Base-by-base conservation (phyloP, 1,284 basidiomycete genomes). In the Leccinum holopus region DNA sequence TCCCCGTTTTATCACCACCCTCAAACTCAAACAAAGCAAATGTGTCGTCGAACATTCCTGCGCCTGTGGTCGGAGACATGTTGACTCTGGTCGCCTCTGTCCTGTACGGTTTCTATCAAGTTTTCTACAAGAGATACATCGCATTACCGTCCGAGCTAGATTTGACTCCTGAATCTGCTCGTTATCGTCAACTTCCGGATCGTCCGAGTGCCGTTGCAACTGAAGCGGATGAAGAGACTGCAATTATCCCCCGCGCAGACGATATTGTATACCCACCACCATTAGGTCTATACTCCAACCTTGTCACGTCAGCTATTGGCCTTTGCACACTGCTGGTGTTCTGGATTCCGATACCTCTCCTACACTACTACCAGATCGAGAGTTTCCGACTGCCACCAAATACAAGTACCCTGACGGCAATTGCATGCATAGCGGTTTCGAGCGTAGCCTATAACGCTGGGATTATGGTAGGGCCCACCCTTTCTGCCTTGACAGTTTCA, bases 71-170 rank as follows among this genome's bases (percentile, higher is more conserved):
- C n/a, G 92, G 92, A 25, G 86, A 92, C 70, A 68, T 88, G 18
- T 71, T 95, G 61, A 90, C 90, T 1, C 81, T 94, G 30, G 65
- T 84, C 16, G 91, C 89, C 0, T 89, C 90, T 8, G 67, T 94
- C 57, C 75, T 78, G 3, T 88, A 85, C 65, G 85, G 80, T 25
- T 70, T 90, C 5, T 94, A 94, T 69, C 90, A 85, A 79, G 91
- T 94, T 51, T 74, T 91, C 59, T 94, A 95, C 83, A 94, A 94
- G 78, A 85, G 82, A 69, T 86, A 91, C 68, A 85, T 84, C 16
- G 85, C 89, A 3, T 78, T 91, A 8, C 83, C 87, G 2, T 81
- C 80, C 21, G 84, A 87, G 65, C 81, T 83, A 3, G 84, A 86
- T 62, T 71, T 77, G 30, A 75, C 77, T 16, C 67, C 76, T 10